Evolutionary conservation across 2,329 filamentous ascomycete genomes (phyloP), one percentile per base, ranked within the genome.

Genomic region (Colletotrichum sp.): DNA sequence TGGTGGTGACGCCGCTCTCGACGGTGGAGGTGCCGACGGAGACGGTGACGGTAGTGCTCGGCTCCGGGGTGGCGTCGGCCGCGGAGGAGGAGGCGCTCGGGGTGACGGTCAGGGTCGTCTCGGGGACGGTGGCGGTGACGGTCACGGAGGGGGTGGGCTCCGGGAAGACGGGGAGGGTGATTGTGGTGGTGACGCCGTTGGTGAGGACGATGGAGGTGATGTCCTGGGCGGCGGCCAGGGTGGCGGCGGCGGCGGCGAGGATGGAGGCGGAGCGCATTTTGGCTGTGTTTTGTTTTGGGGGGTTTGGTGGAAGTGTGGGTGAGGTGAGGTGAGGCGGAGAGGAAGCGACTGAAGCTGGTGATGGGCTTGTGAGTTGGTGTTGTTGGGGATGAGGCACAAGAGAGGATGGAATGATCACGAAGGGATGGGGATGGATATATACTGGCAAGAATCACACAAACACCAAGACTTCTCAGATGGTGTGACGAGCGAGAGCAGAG

Each of bases 201-300:
- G 76, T 77, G 71, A 79, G 77, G 36, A 72, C 32, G 18, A 79
- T 77, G 24, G 76, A 71, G 59, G 73, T 69, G 32, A 71, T 71
- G 28, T 76, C 76, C 66, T 81, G 78, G 44, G 81, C 80, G 10
- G 79, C 68, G 18, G 71, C 78, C 24, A 79, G 71, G 73, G 75
- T 76, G 34, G 71, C 77, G 57, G 71, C 66, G 39, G 74, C 77
- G 57, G 71, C 66, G 39, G 71, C 66, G 64, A 77, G 71, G 76
- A 77, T 52, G 74, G 78, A 68, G 76, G 82, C 78, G 63, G 77
- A 71, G 64, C 78, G 80, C 80, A 81, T 81, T 21, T 76, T 80
- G 60, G 32, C 24, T 26, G 49, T 18, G 9, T 30, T 30, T 36
- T 55, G 2, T 21, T 16, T 49, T n/a, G 60, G 16, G 15, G 8